Percentiles rank a stretch among this genome's conserved stretches.
Evolutionary conservation across 257 asterid genomes (phyloP).

Genomic region (Rehmannia glutinosa): DNA sequence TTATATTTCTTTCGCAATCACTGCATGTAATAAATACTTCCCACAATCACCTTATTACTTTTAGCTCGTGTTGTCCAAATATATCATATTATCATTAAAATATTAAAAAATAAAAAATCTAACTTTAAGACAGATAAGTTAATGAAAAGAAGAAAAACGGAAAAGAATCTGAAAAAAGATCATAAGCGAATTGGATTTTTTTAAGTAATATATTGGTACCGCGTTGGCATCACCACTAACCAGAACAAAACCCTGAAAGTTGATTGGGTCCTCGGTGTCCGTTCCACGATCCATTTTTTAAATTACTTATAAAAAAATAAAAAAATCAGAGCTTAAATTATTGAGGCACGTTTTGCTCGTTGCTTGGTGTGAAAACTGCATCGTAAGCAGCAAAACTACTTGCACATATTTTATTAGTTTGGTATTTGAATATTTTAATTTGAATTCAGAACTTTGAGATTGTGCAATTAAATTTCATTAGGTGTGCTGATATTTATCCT

Average conservation of each 20-base stretch:
- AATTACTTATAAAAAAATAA: too few relatives aligned
- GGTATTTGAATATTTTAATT: too few relatives aligned
- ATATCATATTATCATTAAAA: too few relatives aligned
- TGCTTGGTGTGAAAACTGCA: not conserved
- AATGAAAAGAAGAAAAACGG: not conserved
- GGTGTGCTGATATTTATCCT: too few relatives aligned
- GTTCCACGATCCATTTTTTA: not conserved
- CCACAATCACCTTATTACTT: too few relatives aligned
- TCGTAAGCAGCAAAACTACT: not conserved
- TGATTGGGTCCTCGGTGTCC: not conserved
- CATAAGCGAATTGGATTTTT: too few relatives aligned
- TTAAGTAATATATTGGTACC: not conserved
- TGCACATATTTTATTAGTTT: not conserved
- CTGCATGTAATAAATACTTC: not conserved
- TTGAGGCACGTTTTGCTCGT: not conserved
- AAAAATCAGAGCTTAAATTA: not conserved
- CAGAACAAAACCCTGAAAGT: not conserved
- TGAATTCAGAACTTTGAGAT: too few relatives aligned
- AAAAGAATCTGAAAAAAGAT: not conserved
- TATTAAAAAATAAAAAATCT: too few relatives aligned
- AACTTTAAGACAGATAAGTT: too few relatives aligned
- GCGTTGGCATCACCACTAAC: not conserved
- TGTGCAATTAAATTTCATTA: too few relatives aligned
- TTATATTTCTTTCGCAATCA: not conserved
- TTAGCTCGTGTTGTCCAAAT: too few relatives aligned